These are phyloP conservation scores for Teunomyces pallodes DNA, from an alignment of 805 yeast species.

Conservation along the genomic window DNA sequence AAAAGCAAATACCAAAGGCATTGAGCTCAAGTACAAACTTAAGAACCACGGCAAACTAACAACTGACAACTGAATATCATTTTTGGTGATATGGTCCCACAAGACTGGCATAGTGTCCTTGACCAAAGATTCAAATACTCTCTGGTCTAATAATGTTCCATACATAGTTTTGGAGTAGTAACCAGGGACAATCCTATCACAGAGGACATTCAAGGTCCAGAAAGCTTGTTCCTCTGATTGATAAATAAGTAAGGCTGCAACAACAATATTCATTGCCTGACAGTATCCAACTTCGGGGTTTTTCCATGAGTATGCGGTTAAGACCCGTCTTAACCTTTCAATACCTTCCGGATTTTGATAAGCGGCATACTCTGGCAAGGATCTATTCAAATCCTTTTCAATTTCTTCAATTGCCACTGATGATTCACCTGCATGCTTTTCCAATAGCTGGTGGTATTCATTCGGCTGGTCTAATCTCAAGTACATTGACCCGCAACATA, in stretches of 20 bases:
- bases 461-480: constrained; percentile 60
- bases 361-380: constrained; percentile 94
- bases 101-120: constrained; percentile 85
- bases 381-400: constrained; percentile 91
- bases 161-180: constrained; percentile 97
- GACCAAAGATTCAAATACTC: constrained; percentile 87
- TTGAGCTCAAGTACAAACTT: constrained; percentile 82
- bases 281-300: constrained; percentile 97
- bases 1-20: constrained; percentile 93
- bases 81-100: constrained; percentile 73
- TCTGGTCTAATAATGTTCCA: constrained; percentile 91
- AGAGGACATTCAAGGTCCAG: constrained; percentile 80
- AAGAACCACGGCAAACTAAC: constrained; percentile 96
- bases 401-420: constrained; percentile 94
- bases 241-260: constrained; percentile 72
- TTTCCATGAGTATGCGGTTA: constrained; percentile 94
- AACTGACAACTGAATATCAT: constrained; percentile 89
- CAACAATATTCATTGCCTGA: constrained; percentile 96
- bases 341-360: constrained; percentile 88
- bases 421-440: constrained; percentile 57
- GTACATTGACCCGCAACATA: constrained; percentile 82
- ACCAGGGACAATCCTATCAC: constrained; percentile 89
- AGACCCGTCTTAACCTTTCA: constrained; percentile 74
- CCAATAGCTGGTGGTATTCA: constrained; percentile 57
- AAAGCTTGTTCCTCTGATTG: constrained; percentile 98